Conservation (phyloP, 2,329 filamentous ascomycete species). For the Trichoderma gracile region DNA sequence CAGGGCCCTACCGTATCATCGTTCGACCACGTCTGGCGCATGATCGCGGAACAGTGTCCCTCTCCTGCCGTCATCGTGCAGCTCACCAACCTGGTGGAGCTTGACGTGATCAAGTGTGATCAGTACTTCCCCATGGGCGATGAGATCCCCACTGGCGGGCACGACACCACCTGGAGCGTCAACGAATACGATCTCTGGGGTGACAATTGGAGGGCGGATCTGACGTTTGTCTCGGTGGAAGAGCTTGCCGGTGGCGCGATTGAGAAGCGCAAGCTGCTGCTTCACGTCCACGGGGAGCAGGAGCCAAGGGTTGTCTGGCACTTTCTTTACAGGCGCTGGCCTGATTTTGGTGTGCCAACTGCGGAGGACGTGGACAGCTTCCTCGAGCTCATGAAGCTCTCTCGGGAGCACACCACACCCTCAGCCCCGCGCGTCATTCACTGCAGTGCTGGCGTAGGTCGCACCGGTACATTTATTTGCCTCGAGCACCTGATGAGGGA, state of each 20-base stretch:
- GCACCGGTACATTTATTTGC: constrained; percentile 93
- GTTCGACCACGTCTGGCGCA: constrained; percentile 86
- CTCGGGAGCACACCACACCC: constrained; percentile 56
- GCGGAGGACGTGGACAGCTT: constrained; percentile 67
- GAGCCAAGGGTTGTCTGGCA: constrained; percentile 71
- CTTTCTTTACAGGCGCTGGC: constrained; percentile 83
- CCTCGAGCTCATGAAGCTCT: constrained; percentile 68
- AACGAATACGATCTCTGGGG: constrained; percentile 66
- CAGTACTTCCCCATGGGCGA: constrained; percentile 75
- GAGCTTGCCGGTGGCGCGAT: constrained; percentile 57
- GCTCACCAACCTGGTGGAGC: constrained; percentile 87
- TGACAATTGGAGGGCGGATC: constrained; percentile 66
- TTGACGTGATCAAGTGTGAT: constrained; percentile 77
- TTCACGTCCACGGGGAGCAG: constrained; percentile 52
- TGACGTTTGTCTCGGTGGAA: constrained; percentile 67
- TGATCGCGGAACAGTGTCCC: constrained; percentile 77
- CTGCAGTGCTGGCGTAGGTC: constrained; percentile 89
- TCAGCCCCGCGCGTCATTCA: constrained; percentile 74
- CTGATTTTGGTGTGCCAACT: constrained; percentile 82
- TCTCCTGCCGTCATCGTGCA: constrained; percentile 85
- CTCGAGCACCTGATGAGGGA: constrained; percentile 89
- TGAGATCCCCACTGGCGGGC: constrained; percentile 46
- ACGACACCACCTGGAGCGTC: constrained; percentile 47
- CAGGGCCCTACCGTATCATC: constrained; percentile 82
- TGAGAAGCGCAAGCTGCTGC: constrained; percentile 72